phyloP scores from a whole-genome alignment of 129 eudicot genomes.

The Chrysanthemum makinoi region DNA sequence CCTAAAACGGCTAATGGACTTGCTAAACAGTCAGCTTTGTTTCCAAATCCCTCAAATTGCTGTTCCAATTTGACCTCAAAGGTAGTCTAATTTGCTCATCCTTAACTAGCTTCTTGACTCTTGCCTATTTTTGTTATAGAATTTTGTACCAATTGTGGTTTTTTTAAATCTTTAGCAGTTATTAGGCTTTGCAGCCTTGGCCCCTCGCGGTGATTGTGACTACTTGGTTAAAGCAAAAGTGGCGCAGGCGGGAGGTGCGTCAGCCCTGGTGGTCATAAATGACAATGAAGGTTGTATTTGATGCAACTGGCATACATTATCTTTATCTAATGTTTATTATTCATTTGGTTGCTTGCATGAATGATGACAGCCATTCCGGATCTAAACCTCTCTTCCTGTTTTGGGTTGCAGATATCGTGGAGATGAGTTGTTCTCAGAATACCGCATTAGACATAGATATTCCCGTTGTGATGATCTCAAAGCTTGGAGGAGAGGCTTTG shows the following conservation, averaged over 20 bases:
- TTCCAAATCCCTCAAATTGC: slow-evolving; percentile 55
- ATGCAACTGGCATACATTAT: slow-evolving; percentile 6
- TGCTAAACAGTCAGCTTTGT: slow-evolving; percentile 35
- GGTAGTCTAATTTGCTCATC: slow-evolving; percentile 38
- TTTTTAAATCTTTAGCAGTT: slow-evolving; percentile 44
- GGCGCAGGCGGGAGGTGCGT: slow-evolving; percentile 86
- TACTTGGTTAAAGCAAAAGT: slow-evolving; percentile 64
- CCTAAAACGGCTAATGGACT: slow-evolving; percentile 40
- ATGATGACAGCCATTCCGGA: background rate
- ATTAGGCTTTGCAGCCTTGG: slow-evolving; percentile 62
- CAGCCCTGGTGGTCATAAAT: slow-evolving; percentile 67
- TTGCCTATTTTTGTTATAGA: background rate
- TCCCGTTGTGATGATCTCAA: slow-evolving; percentile 62
- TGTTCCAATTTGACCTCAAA: slow-evolving; percentile 55
- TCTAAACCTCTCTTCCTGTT: background rate
- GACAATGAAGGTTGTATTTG: slow-evolving; percentile 62
- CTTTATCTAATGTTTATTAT: slow-evolving; percentile 8
- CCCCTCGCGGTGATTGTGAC: slow-evolving; percentile 77
- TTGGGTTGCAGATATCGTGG: slow-evolving; percentile 49
- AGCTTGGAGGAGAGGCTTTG: slow-evolving; percentile 58
- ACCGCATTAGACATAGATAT: slow-evolving; percentile 44
- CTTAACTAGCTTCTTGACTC: background rate
- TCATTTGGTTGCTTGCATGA: slow-evolving; percentile 1
- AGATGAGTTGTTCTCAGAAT: slow-evolving; percentile 61
- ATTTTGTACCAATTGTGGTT: slow-evolving; percentile 13